Base-by-base conservation (phyloP, 23 red algal genomes). In the Gracilaria caudata region DNA sequence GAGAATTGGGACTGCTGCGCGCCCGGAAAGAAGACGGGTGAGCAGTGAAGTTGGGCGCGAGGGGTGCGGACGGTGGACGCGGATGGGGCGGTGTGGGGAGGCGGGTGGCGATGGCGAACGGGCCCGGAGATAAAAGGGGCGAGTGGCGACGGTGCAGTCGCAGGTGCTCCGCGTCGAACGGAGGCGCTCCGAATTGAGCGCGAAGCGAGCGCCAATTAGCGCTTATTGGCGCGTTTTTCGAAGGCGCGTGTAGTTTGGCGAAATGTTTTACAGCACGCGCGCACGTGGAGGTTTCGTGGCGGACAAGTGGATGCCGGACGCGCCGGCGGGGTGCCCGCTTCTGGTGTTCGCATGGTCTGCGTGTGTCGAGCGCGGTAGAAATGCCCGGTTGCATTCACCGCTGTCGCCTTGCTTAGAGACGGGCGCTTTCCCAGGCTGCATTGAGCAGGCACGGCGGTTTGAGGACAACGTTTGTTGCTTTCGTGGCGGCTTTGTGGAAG, bases 21-120 rank as follows among this genome's bases (percentile, higher is more conserved):
- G n/a, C n/a, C n/a, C n/a, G 29, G 58, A 24, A 63, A 32, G 58
- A 63, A 32, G 58, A 32, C 21, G 21, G 61, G 61, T 37, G 29
- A 66, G 61, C 61, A 14, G 57, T 12, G 57, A 30, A 3, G 57
- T 8, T 2, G 1, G 26, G 6, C 24, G 57, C 57, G 49, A 9
- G 57, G 57, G 57, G 57, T 61, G 57, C 57, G 57, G 57, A 36
- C 61, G 61, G 29, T 63, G 58, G 61, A 37, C 57, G 57, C 57
- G 24, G 16, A 23, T 9, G 23, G 57, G 5, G 57, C 24, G 29
- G 57, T 4, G 23, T 2, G 11, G 23, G 23, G 23, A 4, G 26
- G 57, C 24, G 10, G 46, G 46, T 23, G 57, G 11, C 23, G 23
- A 23, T 3, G 2, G 57, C 4, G 57, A 10, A 23, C 13, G 57